Evolutionary conservation across 208 protist genomes (phyloP).

Genomic region (Borovskyia barvae): DNA sequence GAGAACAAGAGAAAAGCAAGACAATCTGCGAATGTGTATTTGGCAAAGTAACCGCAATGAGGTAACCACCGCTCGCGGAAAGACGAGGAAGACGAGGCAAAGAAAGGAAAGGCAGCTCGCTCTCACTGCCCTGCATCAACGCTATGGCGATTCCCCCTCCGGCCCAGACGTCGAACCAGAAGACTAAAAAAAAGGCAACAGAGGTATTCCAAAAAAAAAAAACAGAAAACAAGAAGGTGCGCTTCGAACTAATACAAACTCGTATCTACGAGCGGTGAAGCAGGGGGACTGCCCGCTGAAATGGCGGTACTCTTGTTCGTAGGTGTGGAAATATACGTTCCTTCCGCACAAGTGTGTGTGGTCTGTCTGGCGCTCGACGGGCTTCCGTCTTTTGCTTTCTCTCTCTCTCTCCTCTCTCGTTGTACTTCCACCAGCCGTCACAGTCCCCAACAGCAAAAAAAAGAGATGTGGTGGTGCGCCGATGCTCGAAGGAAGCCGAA

Average conservation of each 20-base stretch:
- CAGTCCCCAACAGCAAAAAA: no score
- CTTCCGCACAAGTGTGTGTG: no score
- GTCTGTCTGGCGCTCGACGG: no score
- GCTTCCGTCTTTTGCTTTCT: no score
- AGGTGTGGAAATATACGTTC: no score
- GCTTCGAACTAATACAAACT: neutral
- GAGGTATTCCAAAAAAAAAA: neutral
- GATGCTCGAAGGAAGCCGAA: no score
- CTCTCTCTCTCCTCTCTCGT: no score
- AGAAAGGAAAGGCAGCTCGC: neutral
- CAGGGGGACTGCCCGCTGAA: neutral
- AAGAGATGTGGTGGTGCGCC: no score
- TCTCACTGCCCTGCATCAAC: no score
- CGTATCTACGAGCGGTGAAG: neutral
- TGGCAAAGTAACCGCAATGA: neutral
- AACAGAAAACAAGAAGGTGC: neutral
- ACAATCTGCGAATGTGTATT: neutral
- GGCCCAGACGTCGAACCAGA: no score
- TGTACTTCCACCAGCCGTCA: no score
- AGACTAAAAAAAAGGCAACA: neutral
- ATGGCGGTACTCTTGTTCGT: neutral
- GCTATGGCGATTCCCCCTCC: no score
- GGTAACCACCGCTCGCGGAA: neutral
- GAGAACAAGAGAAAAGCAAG: neutral
- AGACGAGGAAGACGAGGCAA: neutral